Conservation (phyloP, 2,329 filamentous ascomycete species). For the Colletotrichum sp. region DNA sequence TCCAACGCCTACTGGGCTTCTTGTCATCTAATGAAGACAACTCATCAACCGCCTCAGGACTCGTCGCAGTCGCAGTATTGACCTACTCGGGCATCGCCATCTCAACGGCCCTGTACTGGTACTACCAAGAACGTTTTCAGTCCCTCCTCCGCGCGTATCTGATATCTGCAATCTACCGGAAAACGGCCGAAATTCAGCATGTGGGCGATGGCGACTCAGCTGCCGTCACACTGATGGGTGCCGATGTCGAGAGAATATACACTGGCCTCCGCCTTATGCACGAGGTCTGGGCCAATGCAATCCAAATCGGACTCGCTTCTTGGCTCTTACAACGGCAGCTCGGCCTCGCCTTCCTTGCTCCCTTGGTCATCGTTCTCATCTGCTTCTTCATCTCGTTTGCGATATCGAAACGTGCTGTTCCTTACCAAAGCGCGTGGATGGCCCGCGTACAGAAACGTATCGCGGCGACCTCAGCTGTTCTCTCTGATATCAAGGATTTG, state of each 20-base stretch:
- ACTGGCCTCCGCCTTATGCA: conserved; percentile 39
- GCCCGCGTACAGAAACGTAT: conserved; percentile 19
- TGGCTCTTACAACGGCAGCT: conserved; percentile 52
- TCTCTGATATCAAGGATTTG: neutral
- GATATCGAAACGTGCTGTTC: conserved; percentile 31
- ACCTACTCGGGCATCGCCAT: conserved; percentile 47
- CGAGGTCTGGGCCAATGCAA: conserved; percentile 43
- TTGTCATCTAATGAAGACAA: neutral
- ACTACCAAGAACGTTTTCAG: conserved; percentile 37
- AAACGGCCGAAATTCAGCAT: conserved; percentile 30
- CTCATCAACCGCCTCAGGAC: conserved; percentile 30
- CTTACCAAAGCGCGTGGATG: conserved; percentile 32
- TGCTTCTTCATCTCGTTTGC: conserved; percentile 17
- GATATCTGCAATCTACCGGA: conserved; percentile 35
- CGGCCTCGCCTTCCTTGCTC: conserved; percentile 51
- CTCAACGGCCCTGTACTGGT: conserved; percentile 42
- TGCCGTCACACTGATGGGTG: conserved; percentile 51
- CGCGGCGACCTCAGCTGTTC: neutral
- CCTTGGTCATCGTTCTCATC: conserved; percentile 46
- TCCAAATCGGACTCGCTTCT: conserved; percentile 48
- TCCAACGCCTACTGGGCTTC: neutral
- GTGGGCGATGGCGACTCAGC: conserved; percentile 34
- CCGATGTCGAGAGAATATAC: conserved; percentile 49
- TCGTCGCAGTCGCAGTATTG: conserved; percentile 44
- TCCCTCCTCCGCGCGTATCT: conserved; percentile 37